phyloP scores from a whole-genome alignment of 768 basidiomycete species.

The Pleurotus giganteus region DNA sequence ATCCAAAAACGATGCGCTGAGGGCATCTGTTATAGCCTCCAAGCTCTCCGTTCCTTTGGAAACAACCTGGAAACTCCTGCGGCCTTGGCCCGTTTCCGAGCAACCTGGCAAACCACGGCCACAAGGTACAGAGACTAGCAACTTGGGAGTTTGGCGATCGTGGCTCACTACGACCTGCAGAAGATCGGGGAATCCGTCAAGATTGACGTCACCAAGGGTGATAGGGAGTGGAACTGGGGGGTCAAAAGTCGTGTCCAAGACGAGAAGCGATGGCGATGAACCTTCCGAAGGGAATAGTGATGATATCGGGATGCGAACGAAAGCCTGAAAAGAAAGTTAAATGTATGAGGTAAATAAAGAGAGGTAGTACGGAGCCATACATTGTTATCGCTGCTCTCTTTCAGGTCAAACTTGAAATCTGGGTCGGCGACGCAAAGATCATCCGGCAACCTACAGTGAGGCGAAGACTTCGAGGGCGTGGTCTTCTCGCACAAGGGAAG shows the following conservation, averaged over 20 bases:
- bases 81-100: slow-evolving; percentile 41
- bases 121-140: slow-evolving; percentile 68
- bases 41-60: slow-evolving; percentile 59
- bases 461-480: slow-evolving; percentile 49
- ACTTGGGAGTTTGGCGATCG: slow-evolving; percentile 49
- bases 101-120: slow-evolving; percentile 56
- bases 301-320: slow-evolving; percentile 63
- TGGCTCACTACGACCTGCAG: slow-evolving; percentile 50
- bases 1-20: slow-evolving; percentile 79
- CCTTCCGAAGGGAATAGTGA: slow-evolving; percentile 46
- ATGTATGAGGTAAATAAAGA: neutral
- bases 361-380: slow-evolving; percentile 26
- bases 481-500: slow-evolving; percentile 72
- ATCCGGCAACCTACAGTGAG: slow-evolving; percentile 71
- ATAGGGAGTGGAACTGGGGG: slow-evolving; percentile 76
- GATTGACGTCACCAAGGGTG: slow-evolving; percentile 84
- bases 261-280: slow-evolving; percentile 54
- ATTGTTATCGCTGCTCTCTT: slow-evolving; percentile 44
- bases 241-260: slow-evolving; percentile 61
- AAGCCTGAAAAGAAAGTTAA: slow-evolving; percentile 45
- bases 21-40: slow-evolving; percentile 70
- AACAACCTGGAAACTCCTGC: slow-evolving; percentile 64
- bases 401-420: slow-evolving; percentile 75
- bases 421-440: slow-evolving; percentile 82
- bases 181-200: slow-evolving; percentile 94